Percentiles rank a stretch among this genome's conserved stretches.
Evolutionary conservation across 768 basidiomycete genomes (phyloP).

Genomic region (Leucosporidium creatinivorum): DNA sequence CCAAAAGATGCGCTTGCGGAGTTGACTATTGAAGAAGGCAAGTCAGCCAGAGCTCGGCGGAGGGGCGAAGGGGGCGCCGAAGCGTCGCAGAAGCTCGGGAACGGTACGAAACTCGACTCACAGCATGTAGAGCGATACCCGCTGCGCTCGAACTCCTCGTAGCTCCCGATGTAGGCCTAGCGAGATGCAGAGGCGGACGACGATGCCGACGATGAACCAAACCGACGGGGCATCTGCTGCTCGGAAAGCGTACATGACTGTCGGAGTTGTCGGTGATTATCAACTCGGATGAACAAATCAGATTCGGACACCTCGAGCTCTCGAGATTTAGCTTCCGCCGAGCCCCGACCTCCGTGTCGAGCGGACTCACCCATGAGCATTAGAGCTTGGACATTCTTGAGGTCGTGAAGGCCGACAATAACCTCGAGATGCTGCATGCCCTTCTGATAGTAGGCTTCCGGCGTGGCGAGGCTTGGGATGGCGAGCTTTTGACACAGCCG

Average conservation of each 20-base stretch:
- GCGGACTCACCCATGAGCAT: constrained; percentile 23
- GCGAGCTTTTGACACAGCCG: constrained; percentile 31
- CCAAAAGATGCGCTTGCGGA: constrained; percentile 38
- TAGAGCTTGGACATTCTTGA: constrained; percentile 37
- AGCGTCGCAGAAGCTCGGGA: background rate
- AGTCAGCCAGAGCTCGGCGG: constrained; percentile 19
- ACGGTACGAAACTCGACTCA: background rate
- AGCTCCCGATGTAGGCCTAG: constrained; percentile 34
- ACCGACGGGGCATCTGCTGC: constrained; percentile 6
- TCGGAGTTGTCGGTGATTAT: background rate
- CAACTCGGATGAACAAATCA: too few relatives aligned
- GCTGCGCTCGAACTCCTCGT: background rate
- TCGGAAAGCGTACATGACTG: constrained; percentile 6
- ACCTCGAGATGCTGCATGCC: constrained; percentile 38
- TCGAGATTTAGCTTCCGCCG: too few relatives aligned
- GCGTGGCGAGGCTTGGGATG: constrained; percentile 24
- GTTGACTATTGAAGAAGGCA: constrained; percentile 28
- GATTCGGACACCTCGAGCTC: background rate
- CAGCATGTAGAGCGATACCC: constrained; percentile 15
- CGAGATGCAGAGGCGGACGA: constrained; percentile 36
- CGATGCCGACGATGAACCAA: constrained; percentile 37
- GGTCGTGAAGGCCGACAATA: constrained; percentile 37
- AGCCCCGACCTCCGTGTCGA: constrained; percentile 11
- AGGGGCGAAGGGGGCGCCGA: background rate
- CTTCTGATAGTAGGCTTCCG: constrained; percentile 37